Percentiles rank a stretch among this genome's conserved stretches.
Conservation (phyloP, 805 yeast genomes). For the Yarrowia divulgata region DNA sequence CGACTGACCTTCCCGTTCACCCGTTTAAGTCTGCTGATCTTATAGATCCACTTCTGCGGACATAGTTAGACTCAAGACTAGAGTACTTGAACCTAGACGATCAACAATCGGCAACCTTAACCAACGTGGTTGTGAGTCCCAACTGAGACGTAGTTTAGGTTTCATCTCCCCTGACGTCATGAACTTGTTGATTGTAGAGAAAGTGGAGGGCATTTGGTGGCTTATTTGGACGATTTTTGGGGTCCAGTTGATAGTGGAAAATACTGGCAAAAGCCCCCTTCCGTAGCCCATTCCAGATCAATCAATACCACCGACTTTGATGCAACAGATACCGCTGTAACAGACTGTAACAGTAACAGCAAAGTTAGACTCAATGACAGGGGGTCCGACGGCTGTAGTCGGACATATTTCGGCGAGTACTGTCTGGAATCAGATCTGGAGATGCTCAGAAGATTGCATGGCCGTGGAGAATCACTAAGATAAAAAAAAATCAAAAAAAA, state of each 20-base stretch:
- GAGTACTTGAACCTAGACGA: slow-evolving; percentile 14
- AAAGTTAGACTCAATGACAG: slow-evolving; percentile 20
- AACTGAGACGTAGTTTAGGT: not conserved
- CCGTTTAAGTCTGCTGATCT: too few relatives aligned
- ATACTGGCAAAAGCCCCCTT: too few relatives aligned
- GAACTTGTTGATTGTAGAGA: not conserved
- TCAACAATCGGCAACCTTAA: slow-evolving; percentile 26
- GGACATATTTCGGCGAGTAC: slow-evolving; percentile 2
- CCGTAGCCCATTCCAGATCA: too few relatives aligned
- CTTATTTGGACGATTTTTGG: too few relatives aligned
- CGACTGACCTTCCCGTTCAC: too few relatives aligned
- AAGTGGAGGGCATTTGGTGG: too few relatives aligned
- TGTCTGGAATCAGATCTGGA: not conserved
- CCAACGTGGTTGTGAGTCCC: slow-evolving; percentile 10
- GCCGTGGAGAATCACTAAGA: not conserved
- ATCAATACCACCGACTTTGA: not conserved
- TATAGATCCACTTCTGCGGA: not conserved
- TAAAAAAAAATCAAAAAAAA: not conserved
- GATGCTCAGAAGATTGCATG: too few relatives aligned
- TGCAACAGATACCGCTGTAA: not conserved
- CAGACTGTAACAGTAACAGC: not conserved
- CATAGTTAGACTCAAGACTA: slow-evolving; percentile 1
- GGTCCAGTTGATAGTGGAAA: not conserved
- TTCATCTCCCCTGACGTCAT: slow-evolving; percentile 30
- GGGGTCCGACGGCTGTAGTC: not conserved